Evolutionary conservation across 2,329 filamentous ascomycete species (phyloP), one percentile per base, ranked within the genome.

Genomic region (Didymella glomerata): DNA sequence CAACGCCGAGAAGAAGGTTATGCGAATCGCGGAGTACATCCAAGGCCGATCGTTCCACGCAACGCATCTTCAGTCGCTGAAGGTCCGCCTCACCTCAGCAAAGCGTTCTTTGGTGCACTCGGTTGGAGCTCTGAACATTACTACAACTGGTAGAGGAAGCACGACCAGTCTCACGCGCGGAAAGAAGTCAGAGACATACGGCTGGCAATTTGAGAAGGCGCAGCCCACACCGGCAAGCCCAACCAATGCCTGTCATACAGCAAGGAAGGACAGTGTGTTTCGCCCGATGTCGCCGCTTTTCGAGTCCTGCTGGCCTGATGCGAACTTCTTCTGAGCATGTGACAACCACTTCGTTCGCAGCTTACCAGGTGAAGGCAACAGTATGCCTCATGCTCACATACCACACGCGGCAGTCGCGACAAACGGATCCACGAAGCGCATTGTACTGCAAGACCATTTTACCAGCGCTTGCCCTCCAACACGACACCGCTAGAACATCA

Each of bases 11-110:
- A 64, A 61, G 45, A 69, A 69, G 20, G 49, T 70, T 14, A 27
- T 54, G 8, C 38, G 64, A 7, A 64, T 71, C 18, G 64, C 57
- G 2, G 67, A 67, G 42, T 71, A 68, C 40, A 55, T 71, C 1
- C 51, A 63, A 32, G 48, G 49, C 18, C 55, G 66, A 13, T 54
- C 36, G 1, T 52, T 60, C 4, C 60, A 65, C 42, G 66, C 66
- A 13, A 62, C 65, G 36, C 46, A 65, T 10, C 38, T 71, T 10
- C 14, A 48, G 3, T 49, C 52, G 2, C 65, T 69, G 10, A 60
- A 54, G 4, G 61, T 71, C 2, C 44, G 63, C 28, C 41, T 71
- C 16, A 63, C 48, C 1, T 57, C 36, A 6, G 61, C 61, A 13
- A 66, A 61, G 50, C 57, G 64, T 9, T 69, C 61, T 45, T 42